Percentiles rank a stretch among this genome's conserved stretches.
phyloP scores from a whole-genome alignment of 2,329 filamentous ascomycete species.

The Sclerotinia glacialis region DNA sequence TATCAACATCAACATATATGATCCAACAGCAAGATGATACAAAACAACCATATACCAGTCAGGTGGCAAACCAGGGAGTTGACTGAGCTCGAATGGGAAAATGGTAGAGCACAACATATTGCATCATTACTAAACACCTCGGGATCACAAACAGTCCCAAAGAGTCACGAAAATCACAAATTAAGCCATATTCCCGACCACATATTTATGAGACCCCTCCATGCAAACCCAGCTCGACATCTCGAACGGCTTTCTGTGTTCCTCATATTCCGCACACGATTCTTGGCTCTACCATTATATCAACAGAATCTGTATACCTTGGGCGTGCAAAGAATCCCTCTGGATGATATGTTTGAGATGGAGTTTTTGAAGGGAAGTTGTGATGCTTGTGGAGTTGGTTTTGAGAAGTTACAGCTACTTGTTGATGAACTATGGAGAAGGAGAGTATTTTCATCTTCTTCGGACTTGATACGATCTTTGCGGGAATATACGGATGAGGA shows the following conservation, averaged over 20 bases:
- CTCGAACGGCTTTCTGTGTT: neutral
- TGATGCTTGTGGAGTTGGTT: neutral
- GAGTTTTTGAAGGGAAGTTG: neutral
- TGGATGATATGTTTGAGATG: neutral
- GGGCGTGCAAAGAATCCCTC: neutral
- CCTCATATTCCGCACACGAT: neutral
- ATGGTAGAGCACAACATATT: neutral
- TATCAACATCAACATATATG: neutral
- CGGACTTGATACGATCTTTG: neutral
- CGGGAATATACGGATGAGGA: neutral
- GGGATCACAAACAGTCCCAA: too few species aligned
- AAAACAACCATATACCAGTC: neutral
- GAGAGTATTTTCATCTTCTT: neutral
- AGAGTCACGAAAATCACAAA: too few species aligned
- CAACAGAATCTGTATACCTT: neutral
- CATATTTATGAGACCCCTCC: neutral
- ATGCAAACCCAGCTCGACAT: neutral
- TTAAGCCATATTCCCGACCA: neutral
- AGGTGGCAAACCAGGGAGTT: too few species aligned
- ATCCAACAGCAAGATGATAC: neutral
- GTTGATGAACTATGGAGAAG: neutral
- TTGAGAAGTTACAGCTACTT: neutral
- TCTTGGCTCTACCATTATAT: neutral
- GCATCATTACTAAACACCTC: neutral
- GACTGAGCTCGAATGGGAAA: neutral